Base-by-base conservation (phyloP, 805 yeast species). In the Candida michaelii region DNA sequence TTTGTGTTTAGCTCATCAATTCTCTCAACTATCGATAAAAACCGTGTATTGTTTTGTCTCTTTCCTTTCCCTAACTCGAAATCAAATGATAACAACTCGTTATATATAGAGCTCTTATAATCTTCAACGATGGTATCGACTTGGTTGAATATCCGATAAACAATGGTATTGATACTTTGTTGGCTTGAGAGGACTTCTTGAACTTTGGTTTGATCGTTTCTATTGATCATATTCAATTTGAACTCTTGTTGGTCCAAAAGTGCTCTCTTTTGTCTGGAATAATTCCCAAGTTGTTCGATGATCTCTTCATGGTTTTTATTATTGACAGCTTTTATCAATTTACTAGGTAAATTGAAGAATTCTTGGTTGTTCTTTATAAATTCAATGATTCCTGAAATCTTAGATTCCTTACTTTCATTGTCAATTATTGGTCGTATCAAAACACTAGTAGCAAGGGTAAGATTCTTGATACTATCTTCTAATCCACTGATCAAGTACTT, bases 401-500 rank as follows among this genome's bases (percentile, higher is more conserved):
- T 70, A 7, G 42, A 43, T 50, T 68, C 73, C 44, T 59, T 64
- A 18, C 54, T 51, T 41, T 63, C 60, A 42, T 66, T 66, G 27
- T 70, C 74, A 48, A 60, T 53, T 11, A 70, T 64, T 5, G 76
- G 76, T 34, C 73, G 53, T 23, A 70, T 67, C 60, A 67, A 61
- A 32, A 67, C 51, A 6, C 69, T 51, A 0, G 73, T 60, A 1
- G 69, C 56, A 25, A 64, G 49, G 40, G 66, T 69, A 36, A 70
- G 52, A 47, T 66, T 66, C 43, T 67, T 66, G 29, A 70, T 55
- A 3, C 69, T 55, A 36, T 61, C 67, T 48, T 70, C 76, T 27
- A 70, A 54, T 40, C 63, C 71, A 19, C 54, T 53, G 24, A 70
- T 52, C 1, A 66, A 47, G 18, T 33, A 40, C 15, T 42, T 42